Evolutionary conservation across 164 flowering plant species (phyloP).

Genomic region (Annona squamosa): DNA sequence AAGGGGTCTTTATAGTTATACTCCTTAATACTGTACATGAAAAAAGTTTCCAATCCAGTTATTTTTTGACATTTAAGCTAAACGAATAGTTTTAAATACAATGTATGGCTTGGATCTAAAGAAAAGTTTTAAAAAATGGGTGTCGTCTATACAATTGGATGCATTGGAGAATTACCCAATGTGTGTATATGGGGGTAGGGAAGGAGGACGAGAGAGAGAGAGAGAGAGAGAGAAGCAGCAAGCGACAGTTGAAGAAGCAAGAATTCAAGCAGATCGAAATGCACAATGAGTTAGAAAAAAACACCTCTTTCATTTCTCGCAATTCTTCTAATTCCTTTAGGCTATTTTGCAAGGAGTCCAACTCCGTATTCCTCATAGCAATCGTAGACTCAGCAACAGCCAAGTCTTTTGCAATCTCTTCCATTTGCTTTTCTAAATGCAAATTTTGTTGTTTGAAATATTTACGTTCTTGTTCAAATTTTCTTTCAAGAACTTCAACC

Average conservation of each 20-base stretch:
- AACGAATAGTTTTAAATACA: too few species aligned
- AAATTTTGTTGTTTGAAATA: constrained; percentile 33
- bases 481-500: constrained; percentile 46
- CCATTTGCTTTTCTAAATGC: constrained; percentile 71
- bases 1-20: too few species aligned
- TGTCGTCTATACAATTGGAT: too few species aligned
- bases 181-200: background rate
- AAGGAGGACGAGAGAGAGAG: background rate
- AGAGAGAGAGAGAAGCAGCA: background rate
- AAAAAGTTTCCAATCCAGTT: too few species aligned
- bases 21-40: too few species aligned
- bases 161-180: too few species aligned
- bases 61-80: too few species aligned
- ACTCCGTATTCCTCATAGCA: constrained; percentile 38
- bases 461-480: constrained; percentile 57
- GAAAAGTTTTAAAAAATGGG: too few species aligned
- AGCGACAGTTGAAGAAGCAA: background rate
- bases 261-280: background rate
- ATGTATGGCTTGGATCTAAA: too few species aligned
- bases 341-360: constrained; percentile 48
- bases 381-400: constrained; percentile 43
- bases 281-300: background rate
- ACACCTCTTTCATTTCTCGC: constrained; percentile 99
- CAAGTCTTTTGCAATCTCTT: constrained; percentile 40
- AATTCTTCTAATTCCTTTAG: constrained; percentile 83